Conservation (phyloP, 176 grass and related monocot species). For the Tillandsia leiboldiana region DNA sequence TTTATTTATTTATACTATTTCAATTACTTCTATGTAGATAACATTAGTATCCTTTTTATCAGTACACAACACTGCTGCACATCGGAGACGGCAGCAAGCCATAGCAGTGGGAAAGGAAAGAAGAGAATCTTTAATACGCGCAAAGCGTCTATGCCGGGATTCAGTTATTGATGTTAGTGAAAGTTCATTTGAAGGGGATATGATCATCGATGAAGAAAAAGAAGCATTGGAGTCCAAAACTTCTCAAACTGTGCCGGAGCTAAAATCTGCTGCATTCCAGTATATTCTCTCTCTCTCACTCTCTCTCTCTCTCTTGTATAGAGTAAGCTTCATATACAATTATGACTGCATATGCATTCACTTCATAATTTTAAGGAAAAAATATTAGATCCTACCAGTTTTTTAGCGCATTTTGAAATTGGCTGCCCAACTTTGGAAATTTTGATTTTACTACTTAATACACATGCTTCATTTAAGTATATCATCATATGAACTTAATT, state of each 20-base stretch:
- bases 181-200: conserved; percentile 42
- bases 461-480: too few species aligned
- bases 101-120: conserved; percentile 82
- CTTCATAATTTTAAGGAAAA: neutral
- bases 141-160: conserved; percentile 79
- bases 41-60: neutral
- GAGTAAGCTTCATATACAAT: neutral
- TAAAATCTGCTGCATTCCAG: conserved; percentile 63
- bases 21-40: neutral
- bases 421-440: too few species aligned
- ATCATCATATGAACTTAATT: too few species aligned
- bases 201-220: conserved; percentile 74
- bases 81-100: conserved; percentile 62
- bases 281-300: conserved; percentile 15
- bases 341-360: neutral
- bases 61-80: conserved; percentile 52
- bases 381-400: neutral
- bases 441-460: too few species aligned
- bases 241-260: conserved; percentile 55
- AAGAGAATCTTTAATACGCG: conserved; percentile 87
- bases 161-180: conserved; percentile 46
- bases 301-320: neutral
- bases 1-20: too few species aligned
- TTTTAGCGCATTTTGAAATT: too few species aligned
- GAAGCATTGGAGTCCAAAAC: conserved; percentile 49